phyloP scores from a whole-genome alignment of 73 alveolate genomes.

The Diophrys appendiculata region DNA sequence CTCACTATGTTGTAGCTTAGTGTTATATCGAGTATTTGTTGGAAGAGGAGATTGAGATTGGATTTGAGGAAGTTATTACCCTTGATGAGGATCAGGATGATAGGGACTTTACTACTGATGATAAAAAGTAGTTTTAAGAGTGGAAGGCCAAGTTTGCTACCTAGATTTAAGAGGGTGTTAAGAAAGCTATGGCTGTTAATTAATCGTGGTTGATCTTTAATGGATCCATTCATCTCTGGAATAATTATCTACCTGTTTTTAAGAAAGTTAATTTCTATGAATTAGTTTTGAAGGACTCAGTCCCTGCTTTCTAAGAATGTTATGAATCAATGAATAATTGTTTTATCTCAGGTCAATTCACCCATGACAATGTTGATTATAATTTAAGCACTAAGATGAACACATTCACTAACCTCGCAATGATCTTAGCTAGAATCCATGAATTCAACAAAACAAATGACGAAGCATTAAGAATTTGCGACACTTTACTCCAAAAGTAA shows the following conservation, averaged over 20 bases:
- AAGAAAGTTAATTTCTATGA: constrained; percentile 83
- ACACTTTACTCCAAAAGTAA: constrained; percentile 80
- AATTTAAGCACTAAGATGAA: constrained; percentile 86
- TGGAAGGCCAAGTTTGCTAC: constrained; percentile 85
- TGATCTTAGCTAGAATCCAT: constrained; percentile 80
- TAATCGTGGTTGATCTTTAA: constrained; percentile 95
- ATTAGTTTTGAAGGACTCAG: constrained; percentile 78
- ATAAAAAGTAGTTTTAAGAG: constrained; percentile 74
- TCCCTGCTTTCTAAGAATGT: constrained; percentile 86
- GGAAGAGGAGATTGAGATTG: constrained; percentile 91
- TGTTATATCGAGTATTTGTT: constrained; percentile 86
- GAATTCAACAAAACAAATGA: constrained; percentile 83
- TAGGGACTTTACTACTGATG: constrained; percentile 82
- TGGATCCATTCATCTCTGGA: constrained; percentile 95
- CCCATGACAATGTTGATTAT: constrained; percentile 82
- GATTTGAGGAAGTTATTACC: constrained; percentile 70
- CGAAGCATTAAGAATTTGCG: constrained; percentile 94
- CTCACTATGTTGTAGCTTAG: constrained; percentile 84
- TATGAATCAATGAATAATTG: constrained; percentile 93
- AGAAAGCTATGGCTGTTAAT: constrained; percentile 85
- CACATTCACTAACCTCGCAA: constrained; percentile 85
- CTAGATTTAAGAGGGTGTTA: constrained; percentile 86
- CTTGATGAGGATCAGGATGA: constrained; percentile 75
- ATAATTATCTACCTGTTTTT: constrained; percentile 88
- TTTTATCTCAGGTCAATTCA: constrained; percentile 75